Conservation (phyloP, 164 flowering plant species). For the Dillenia turbinata region DNA sequence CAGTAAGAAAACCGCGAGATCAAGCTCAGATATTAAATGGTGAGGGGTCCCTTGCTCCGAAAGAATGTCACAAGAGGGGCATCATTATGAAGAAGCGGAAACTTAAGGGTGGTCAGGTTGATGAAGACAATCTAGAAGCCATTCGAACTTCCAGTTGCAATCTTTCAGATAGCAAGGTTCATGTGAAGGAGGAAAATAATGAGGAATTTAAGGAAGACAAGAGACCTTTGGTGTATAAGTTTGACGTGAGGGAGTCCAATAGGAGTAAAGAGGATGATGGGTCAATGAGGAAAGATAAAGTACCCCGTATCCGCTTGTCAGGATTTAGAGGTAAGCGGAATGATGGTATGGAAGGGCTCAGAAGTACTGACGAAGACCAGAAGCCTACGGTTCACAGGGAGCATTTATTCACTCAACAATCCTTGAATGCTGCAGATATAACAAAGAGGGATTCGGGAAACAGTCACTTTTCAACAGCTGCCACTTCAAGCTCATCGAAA, state of each 20-base stretch:
- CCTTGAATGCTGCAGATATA: conserved; percentile 14
- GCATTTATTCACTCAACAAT: conserved; percentile 3
- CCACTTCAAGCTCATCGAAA: conserved; percentile 62
- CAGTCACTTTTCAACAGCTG: conserved; percentile 19
- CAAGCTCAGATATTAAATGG: conserved; percentile 18
- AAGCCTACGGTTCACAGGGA: conserved; percentile 10
- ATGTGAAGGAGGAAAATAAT: conserved; percentile 27
- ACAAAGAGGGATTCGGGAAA: conserved; percentile 21
- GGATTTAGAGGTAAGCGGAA: conserved; percentile 16
- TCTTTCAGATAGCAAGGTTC: conserved; percentile 10
- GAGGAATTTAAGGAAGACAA: conserved; percentile 33
- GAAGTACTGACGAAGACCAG: conserved; percentile 20
- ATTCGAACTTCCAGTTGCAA: conserved; percentile 9
- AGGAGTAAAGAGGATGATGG: conserved; percentile 21
- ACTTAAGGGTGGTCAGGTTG: conserved; percentile 31
- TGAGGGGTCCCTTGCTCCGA: conserved; percentile 25
- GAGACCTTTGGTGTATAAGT: conserved; percentile 26
- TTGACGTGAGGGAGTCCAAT: conserved; percentile 26
- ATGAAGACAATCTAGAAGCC: conserved; percentile 7
- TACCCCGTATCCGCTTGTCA: conserved; percentile 12
- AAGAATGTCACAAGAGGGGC: conserved; percentile 17
- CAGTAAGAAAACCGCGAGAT: conserved; percentile 28
- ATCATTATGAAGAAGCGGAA: conserved; percentile 51
- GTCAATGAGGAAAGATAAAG: conserved; percentile 22
- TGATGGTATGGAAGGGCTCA: conserved; percentile 21